A percentile compares a stretch with the other conserved stretches of the same genome.
Conservation (phyloP, 78 protist genomes). For the Pirum gemmata region DNA sequence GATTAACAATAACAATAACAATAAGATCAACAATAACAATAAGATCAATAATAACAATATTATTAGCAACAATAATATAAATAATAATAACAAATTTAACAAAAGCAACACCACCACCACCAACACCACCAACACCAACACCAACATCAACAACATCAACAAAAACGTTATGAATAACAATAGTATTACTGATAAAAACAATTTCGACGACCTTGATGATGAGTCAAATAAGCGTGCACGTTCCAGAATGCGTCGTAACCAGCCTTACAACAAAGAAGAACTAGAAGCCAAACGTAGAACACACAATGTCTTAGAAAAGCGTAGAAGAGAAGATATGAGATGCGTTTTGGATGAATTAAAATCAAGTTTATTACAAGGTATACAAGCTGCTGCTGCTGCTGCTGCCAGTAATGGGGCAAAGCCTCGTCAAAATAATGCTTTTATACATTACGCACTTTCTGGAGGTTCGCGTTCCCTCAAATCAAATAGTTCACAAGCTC, state of each 20-base stretch:
- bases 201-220: not conserved
- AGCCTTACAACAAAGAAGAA: not conserved
- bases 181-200: not conserved
- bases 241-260: not conserved
- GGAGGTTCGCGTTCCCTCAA: not conserved
- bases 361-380: not conserved
- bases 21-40: not conserved
- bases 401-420: not conserved
- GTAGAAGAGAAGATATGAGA: conserved; percentile 8
- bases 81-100: not conserved
- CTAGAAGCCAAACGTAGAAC: not conserved
- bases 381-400: not conserved
- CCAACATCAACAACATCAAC: not conserved
- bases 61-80: too few species aligned
- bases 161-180: not conserved
- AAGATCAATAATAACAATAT: not conserved
- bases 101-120: not conserved
- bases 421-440: not conserved
- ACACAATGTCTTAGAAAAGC: not conserved
- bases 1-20: too few species aligned
- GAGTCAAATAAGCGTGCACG: not conserved
- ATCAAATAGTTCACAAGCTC: not conserved
- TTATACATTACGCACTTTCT: not conserved
- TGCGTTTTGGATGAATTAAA: not conserved
- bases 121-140: not conserved